phyloP scores from a whole-genome alignment of 352 stramenopile species.

The Phytopythium vexans region DNA sequence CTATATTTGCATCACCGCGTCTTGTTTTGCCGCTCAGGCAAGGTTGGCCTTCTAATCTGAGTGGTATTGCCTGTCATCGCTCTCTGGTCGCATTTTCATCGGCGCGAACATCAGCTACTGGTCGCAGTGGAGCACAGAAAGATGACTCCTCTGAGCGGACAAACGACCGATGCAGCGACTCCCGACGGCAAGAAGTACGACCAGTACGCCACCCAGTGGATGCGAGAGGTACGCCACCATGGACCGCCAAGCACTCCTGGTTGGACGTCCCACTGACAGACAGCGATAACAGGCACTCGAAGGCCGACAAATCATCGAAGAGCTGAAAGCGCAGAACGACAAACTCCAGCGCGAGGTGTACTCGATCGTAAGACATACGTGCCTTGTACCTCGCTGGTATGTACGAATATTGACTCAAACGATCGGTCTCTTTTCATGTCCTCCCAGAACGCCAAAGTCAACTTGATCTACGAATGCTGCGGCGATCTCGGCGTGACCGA shows the following conservation, averaged over 20 bases:
- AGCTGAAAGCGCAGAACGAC: conserved; percentile 52
- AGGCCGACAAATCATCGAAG: conserved; percentile 43
- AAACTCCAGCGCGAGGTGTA: conserved; percentile 61
- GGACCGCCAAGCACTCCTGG: not conserved
- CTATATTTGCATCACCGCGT: too few relatives aligned
- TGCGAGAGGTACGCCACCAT: conserved; percentile 41
- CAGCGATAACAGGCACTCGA: conserved; percentile 33
- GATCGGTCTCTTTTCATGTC: not conserved
- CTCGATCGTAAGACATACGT: conserved; percentile 26
- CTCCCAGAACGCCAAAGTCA: conserved; percentile 52
- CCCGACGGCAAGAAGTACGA: conserved; percentile 47
- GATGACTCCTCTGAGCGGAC: too few relatives aligned
- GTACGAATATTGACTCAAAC: not conserved
- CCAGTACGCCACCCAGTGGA: conserved; percentile 49
- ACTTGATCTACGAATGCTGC: conserved; percentile 59
- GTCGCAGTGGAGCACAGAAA: too few relatives aligned
- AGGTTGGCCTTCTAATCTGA: too few relatives aligned
- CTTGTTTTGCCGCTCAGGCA: too few relatives aligned
- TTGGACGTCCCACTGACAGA: not conserved
- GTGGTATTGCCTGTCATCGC: too few relatives aligned
- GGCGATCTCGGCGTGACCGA: conserved; percentile 50
- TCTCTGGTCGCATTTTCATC: too few relatives aligned
- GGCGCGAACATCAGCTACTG: too few relatives aligned
- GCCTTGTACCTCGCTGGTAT: not conserved
- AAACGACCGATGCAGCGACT: too few relatives aligned